Evolutionary conservation across 768 basidiomycete species (phyloP).

Genomic region (Cyclocybe cylindracea): DNA sequence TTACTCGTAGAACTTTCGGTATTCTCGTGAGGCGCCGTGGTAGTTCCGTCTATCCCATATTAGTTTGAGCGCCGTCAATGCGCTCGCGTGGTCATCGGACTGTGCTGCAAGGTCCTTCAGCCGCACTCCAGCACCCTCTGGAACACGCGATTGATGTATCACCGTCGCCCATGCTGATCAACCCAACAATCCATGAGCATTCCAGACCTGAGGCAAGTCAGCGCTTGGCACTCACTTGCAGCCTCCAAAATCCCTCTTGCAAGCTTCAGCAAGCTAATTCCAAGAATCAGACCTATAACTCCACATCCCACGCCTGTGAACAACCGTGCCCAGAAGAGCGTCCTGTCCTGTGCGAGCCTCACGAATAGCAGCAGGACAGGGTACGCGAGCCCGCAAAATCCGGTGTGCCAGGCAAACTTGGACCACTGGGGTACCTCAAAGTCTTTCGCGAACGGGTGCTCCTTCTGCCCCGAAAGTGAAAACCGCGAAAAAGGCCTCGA

Average conservation of each 20-base stretch:
- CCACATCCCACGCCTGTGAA: slow-evolving; percentile 36
- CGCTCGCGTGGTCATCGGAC: slow-evolving; percentile 29
- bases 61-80: slow-evolving; percentile 29
- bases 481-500: too few species aligned
- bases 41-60: slow-evolving; percentile 36
- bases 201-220: not conserved
- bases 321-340: slow-evolving; percentile 43
- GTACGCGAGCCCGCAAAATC: slow-evolving; percentile 32
- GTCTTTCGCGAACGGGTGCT: slow-evolving; percentile 27
- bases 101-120: slow-evolving; percentile 36
- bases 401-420: slow-evolving; percentile 27
- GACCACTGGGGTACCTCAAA: slow-evolving; percentile 38
- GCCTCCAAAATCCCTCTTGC: slow-evolving; percentile 35
- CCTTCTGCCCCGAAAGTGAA: too few species aligned
- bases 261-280: slow-evolving; percentile 28
- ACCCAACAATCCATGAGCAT: not conserved
- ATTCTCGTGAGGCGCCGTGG: slow-evolving; percentile 30
- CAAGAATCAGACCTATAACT: slow-evolving; percentile 30
- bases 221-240: slow-evolving; percentile 26
- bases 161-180: slow-evolving; percentile 43
- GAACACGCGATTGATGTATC: slow-evolving; percentile 38
- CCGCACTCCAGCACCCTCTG: slow-evolving; percentile 31
- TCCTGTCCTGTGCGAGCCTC: slow-evolving; percentile 24
- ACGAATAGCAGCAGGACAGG: slow-evolving; percentile 33
- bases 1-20: slow-evolving; percentile 37